Base-by-base conservation (phyloP, 495 filamentous ascomycete species). In the Neurospora sp. region DNA sequence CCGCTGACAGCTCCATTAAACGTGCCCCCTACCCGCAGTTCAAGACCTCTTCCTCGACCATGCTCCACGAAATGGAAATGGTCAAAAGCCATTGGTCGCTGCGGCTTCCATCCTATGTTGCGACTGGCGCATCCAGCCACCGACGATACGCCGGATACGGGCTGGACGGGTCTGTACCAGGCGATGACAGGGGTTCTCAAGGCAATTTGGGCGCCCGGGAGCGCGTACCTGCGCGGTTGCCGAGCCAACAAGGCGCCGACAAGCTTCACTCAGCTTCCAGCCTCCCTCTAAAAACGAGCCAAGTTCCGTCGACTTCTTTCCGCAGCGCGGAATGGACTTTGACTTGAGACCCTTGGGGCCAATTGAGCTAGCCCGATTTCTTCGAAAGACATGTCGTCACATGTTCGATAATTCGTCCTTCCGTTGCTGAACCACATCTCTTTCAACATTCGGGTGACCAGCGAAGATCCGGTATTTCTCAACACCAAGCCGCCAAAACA, bases 201-300 rank as follows among this genome's bases (percentile, higher is more conserved):
- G 45, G 20, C 45, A 22, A 53, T 53, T 31, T 14, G 48, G 48
- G 48, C 20, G 20, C 44, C 72, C 31, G 20, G 22, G 14, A 38
- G 42, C 37, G 37, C 53, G 53, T 65, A 44, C 37, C 27, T 40
- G 38, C 73, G 48, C 61, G 45, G 73, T 74, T 74, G 73, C 73
- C 73, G 31, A 68, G 73, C 70, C 73, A 74, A 74, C 70, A 38
- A 53, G 1, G 31, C 22, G 16, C 53, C 53, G 53, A 65, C 17
- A 65, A 65, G 53, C 27, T 65, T 65, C 53, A 65, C 27, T 65
- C 53, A 35, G 53, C 53, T 65, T 65, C 53, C 53, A 65, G 27
- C 53, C 53, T 35, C 53, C 27, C 14, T 65, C 53, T 65, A 65
- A 65, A 65, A 65, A 8, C 14, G 53, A 35, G 53, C 53, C 53